Conservation (phyloP, 176 grass and related monocot species). For the Thinopyrum elongatum region DNA sequence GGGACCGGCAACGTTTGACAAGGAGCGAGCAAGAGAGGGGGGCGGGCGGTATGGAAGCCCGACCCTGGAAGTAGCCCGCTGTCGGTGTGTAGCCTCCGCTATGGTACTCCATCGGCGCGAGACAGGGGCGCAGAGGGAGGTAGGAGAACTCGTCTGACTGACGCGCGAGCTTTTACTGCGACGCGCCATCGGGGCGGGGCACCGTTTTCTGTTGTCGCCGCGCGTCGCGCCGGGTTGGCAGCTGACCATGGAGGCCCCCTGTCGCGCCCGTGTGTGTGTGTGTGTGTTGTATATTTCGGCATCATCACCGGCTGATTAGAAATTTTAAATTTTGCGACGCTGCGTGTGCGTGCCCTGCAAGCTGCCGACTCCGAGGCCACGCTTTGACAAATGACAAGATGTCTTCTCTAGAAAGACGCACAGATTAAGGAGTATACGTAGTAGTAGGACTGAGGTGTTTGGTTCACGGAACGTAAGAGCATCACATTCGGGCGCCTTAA, state of each 20-base stretch:
- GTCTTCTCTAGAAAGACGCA: no score
- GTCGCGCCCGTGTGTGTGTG: neutral
- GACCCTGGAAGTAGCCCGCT: neutral
- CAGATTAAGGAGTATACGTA: no score
- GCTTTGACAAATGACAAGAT: no score
- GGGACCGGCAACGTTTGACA: no score
- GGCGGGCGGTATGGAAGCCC: neutral
- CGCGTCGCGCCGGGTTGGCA: neutral
- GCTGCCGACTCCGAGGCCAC: no score
- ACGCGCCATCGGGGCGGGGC: neutral
- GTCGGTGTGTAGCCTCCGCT: neutral
- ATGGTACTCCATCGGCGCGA: neutral
- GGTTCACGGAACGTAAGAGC: no score
- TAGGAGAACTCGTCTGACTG: no score
- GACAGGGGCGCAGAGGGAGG: neutral
- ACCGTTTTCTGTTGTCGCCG: neutral
- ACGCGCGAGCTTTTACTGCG: neutral
- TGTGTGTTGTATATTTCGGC: conserved; percentile 8
- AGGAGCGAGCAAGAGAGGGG: no score
- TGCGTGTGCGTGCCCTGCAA: no score
- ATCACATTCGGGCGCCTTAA: no score
- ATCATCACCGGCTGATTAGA: neutral
- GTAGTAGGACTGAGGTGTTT: no score
- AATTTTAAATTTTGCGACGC: neutral
- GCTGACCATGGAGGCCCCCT: no score